A percentile compares a stretch with the other conserved stretches of the same genome.
These are phyloP conservation scores for Epithele typhae DNA, from an alignment of 768 basidiomycete genomes.

Conservation along the genomic window DNA sequence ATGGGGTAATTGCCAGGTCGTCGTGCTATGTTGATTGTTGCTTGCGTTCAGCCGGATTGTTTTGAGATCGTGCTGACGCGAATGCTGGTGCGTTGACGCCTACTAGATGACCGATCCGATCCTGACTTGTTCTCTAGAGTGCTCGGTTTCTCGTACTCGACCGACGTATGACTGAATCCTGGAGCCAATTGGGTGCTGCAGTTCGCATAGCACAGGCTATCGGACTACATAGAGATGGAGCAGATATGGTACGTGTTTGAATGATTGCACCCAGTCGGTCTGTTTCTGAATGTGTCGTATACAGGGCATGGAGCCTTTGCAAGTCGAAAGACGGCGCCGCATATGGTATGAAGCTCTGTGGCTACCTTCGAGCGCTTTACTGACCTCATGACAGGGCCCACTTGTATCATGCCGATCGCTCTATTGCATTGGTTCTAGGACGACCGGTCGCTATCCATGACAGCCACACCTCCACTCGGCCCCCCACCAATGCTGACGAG, in stretches of 20 bases:
- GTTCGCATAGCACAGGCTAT: constrained; percentile 92
- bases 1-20: constrained; percentile 60
- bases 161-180: constrained; percentile 89
- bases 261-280: neutral
- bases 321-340: constrained; percentile 84
- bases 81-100: constrained; percentile 49
- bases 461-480: constrained; percentile 78
- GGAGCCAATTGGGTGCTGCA: constrained; percentile 92
- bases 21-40: constrained; percentile 83
- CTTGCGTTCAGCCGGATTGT: constrained; percentile 90
- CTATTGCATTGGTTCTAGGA: constrained; percentile 88
- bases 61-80: constrained; percentile 89
- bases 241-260: constrained; percentile 57
- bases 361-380: neutral
- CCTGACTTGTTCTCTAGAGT: constrained; percentile 34
- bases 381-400: constrained; percentile 56
- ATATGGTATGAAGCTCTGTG: constrained; percentile 61
- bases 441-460: constrained; percentile 88
- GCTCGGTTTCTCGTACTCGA: constrained; percentile 71
- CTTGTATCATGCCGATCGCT: constrained; percentile 90
- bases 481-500: constrained; percentile 71
- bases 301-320: constrained; percentile 67
- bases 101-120: neutral
- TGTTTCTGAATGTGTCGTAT: neutral
- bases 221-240: constrained; percentile 86